Conservation (phyloP, 1,284 basidiomycete genomes). For the Pascua sp. region DNA sequence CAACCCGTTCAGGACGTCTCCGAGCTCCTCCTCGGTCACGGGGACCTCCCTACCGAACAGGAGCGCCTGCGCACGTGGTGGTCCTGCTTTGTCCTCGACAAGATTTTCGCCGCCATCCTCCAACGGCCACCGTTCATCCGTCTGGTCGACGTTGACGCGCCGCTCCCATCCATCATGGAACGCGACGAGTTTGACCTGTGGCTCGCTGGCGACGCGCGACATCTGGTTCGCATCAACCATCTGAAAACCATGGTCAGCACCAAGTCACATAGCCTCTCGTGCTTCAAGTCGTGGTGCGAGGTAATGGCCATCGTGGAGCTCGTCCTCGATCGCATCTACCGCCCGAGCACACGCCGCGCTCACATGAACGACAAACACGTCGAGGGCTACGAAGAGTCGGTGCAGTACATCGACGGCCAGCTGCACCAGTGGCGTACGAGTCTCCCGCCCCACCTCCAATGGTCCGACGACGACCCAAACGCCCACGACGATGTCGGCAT, state of each 20-base stretch:
- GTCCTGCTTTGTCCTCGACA: constrained; percentile 16
- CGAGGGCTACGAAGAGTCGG: constrained; percentile 15
- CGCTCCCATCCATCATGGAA: constrained; percentile 15
- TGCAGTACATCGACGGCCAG: constrained; percentile 9
- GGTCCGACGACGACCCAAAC: constrained; percentile 12
- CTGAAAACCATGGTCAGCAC: constrained; percentile 10
- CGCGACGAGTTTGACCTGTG: constrained; percentile 20
- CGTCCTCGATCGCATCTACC: constrained; percentile 15
- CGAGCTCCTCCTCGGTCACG: neutral
- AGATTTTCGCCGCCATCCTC: constrained; percentile 11
- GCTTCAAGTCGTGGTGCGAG: constrained; percentile 16
- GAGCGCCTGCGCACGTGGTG: constrained; percentile 14
- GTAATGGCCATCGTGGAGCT: constrained; percentile 17
- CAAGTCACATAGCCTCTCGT: constrained; percentile 11
- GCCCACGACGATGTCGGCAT: constrained; percentile 12
- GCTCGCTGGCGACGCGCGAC: constrained; percentile 10
- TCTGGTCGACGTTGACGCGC: constrained; percentile 12
- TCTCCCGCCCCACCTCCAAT: constrained; percentile 15
- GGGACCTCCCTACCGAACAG: neutral
- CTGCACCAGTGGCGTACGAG: constrained; percentile 9
- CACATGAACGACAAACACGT: constrained; percentile 11
- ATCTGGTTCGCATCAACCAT: constrained; percentile 1
- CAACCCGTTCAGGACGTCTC: constrained; percentile 1
- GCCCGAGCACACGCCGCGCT: constrained; percentile 13
- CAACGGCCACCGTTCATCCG: constrained; percentile 14